Percentiles rank a stretch among this genome's conserved stretches.
phyloP scores from a whole-genome alignment of 2,329 filamentous ascomycete species.

The Aspergillus tanneri region DNA sequence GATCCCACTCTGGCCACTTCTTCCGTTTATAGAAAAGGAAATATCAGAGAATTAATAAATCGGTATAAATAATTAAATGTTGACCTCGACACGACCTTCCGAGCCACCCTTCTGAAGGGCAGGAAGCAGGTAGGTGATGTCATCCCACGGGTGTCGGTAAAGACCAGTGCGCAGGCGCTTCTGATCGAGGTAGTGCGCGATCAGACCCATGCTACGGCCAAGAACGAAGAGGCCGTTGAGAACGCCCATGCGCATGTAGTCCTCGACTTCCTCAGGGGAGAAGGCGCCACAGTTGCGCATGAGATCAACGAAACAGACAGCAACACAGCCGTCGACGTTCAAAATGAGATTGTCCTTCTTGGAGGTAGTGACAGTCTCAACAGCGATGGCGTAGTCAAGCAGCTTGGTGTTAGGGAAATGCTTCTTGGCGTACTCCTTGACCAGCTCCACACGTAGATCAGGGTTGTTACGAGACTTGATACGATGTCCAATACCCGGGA shows the following conservation, averaged over 20 bases:
- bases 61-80: conserved; percentile 55
- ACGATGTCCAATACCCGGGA: conserved; percentile 97
- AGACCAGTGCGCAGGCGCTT: conserved; percentile 98
- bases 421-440: conserved; percentile 97
- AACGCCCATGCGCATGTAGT: conserved; percentile 98
- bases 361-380: conserved; percentile 96
- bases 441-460: conserved; percentile 97
- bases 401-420: conserved; percentile 98
- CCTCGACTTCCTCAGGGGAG: conserved; percentile 92
- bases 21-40: conserved; percentile 11
- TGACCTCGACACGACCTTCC: conserved; percentile 88
- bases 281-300: conserved; percentile 98
- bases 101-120: conserved; percentile 70
- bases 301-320: conserved; percentile 97
- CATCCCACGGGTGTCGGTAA: conserved; percentile 99
- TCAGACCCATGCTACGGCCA: conserved; percentile 94
- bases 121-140: conserved; percentile 92
- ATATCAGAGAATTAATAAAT: conserved; percentile 26
- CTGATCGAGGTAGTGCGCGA: conserved; percentile 99
- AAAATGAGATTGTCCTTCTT: conserved; percentile 99
- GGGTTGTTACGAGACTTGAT: conserved; percentile 99
- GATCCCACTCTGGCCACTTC: conserved; percentile 17
- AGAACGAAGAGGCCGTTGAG: conserved; percentile 99
- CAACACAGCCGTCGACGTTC: conserved; percentile 97
- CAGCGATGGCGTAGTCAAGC: conserved; percentile 96